A percentile compares a stretch with the other conserved stretches of the same genome.
Evolutionary conservation across 2,329 filamentous ascomycete species (phyloP).

Genomic region (Neopestalotiopsis rosae): DNA sequence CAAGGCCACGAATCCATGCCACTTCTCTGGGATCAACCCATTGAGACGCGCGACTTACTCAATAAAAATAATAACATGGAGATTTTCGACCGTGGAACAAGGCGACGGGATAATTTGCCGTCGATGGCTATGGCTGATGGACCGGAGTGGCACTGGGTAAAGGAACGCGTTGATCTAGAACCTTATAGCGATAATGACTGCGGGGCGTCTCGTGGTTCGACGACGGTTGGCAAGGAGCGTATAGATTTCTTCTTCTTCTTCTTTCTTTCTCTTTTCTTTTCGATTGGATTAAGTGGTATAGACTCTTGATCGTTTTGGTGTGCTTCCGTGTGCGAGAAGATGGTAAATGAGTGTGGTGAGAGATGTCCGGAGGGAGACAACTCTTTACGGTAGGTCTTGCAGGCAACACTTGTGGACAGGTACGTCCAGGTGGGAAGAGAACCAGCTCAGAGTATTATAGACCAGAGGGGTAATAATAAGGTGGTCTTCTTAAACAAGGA

Average conservation of each 20-base stretch:
- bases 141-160: constrained; percentile 28
- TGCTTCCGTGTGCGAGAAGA: constrained; percentile 6
- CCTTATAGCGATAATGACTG: constrained; percentile 41
- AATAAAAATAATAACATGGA: constrained; percentile 40
- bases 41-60: constrained; percentile 45
- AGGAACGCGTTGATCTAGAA: constrained; percentile 43
- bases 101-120: constrained; percentile 34
- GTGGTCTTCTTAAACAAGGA: constrained; percentile 35
- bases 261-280: not conserved
- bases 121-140: constrained; percentile 25
- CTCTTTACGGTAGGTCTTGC: constrained; percentile 45
- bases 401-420: constrained; percentile 40
- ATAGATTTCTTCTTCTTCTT: not conserved
- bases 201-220: constrained; percentile 39
- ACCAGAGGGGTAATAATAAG: constrained; percentile 47
- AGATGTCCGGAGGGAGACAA: constrained; percentile 45
- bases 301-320: constrained; percentile 20
- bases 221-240: constrained; percentile 37
- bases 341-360: constrained; percentile 48
- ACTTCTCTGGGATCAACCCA: constrained; percentile 43
- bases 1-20: constrained; percentile 36
- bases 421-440: constrained; percentile 52
- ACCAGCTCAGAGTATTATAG: constrained; percentile 60
- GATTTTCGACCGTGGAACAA: constrained; percentile 34
- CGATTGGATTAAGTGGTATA: constrained; percentile 25